Evolutionary conservation across 345 rosid genomes (phyloP), one percentile per base, ranked within the genome.

Genomic region (Boechera retrofracta): DNA sequence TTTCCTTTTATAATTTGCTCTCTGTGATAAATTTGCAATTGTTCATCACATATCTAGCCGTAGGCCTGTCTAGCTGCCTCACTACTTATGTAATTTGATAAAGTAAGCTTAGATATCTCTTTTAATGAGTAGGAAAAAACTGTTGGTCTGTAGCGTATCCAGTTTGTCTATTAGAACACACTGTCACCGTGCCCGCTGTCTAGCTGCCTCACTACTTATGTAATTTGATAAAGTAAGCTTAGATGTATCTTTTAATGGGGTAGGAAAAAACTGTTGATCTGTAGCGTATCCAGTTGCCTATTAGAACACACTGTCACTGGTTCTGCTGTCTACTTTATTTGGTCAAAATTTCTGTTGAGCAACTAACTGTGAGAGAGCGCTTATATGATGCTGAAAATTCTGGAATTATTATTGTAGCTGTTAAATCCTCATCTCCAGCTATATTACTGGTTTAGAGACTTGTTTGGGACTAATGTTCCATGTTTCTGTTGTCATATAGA

Each of bases 401-500:
- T 38, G 53, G 29, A 44, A 66, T 31, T 47, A 13, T 44, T 62
- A 38, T 33, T 7, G 7, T 35, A 35, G 38, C 8, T 35, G 38
- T 35, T 6, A 35, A 35, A 35, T 35, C 38, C 38, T 35, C 38
- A 35, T 35, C 41, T 38, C 41, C 7, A 8, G 4, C 7, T 38
- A 64, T 71, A 61, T 13, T 21, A 42, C 5, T 54, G 26, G 64
- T 63, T 54, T 33, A 16, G 39, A 54, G 28, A 65, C 21, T 77
- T 47, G 6, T 21, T 36, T 61, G 66, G 39, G 29, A 54, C 26
- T 77, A 48, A 72, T 47, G 44, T 7, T 76, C 56, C 1, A 49
- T 31, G 64, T 41, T 78, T 63, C 29, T 81, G 58, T 60, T 16
- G 57, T 80, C 47, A 64, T 80, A 92, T 82, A 95, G 98, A 88